These are phyloP conservation scores for Aspergillus aculeatinus DNA, from an alignment of 2,329 filamentous ascomycete species.

Conservation along the genomic window DNA sequence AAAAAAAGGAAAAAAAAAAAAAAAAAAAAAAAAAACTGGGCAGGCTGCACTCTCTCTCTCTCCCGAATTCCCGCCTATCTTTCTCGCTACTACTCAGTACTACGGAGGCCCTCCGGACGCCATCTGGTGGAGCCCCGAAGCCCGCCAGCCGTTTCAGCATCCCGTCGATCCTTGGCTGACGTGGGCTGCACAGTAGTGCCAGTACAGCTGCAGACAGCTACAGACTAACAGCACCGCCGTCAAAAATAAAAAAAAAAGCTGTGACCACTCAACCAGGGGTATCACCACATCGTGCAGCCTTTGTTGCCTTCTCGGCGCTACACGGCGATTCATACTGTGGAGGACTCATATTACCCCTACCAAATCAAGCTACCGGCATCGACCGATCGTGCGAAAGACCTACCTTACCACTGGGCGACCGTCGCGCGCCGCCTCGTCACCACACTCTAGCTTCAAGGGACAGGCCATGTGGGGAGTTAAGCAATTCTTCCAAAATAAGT, in stretches of 20 bases:
- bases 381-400: background rate
- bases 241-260: background rate
- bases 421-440: slow-evolving; percentile 1
- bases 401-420: background rate
- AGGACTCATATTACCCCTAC: background rate
- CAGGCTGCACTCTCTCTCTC: background rate
- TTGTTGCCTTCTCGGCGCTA: background rate
- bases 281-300: background rate
- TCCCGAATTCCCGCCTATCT: background rate
- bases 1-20: background rate
- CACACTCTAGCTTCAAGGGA: background rate
- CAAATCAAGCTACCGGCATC: background rate
- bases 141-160: slow-evolving; percentile 12
- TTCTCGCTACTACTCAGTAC: background rate
- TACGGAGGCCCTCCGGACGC: background rate
- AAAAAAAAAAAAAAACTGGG: background rate
- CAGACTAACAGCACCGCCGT: background rate
- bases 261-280: background rate
- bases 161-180: slow-evolving; percentile 19
- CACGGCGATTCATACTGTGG: background rate
- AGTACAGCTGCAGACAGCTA: background rate
- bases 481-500: slow-evolving; percentile 5
- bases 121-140: background rate
- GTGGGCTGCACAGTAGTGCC: slow-evolving; percentile 3
- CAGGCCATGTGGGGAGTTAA: background rate